phyloP scores from a whole-genome alignment of 2,329 filamentous ascomycete genomes.

The Metarhizium humberi region DNA sequence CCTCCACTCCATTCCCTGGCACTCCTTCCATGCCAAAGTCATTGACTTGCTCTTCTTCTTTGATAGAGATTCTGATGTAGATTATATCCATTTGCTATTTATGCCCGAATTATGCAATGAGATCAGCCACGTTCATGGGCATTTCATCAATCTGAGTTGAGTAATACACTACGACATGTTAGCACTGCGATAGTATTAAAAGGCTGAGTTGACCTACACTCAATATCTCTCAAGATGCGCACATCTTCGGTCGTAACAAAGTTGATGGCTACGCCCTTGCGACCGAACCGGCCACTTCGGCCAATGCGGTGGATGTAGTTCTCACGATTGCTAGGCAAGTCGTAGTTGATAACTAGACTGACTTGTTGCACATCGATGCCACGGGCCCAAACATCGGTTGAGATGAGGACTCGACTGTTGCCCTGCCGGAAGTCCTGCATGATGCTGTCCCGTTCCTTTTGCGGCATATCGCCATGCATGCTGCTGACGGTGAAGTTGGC shows the following conservation, averaged over 20 bases:
- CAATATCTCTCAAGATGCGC: constrained; percentile 92
- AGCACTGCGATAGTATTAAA: constrained; percentile 15
- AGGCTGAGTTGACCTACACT: constrained; percentile 49
- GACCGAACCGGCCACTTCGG: constrained; percentile 86
- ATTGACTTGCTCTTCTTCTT: background rate
- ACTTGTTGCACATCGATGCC: constrained; percentile 99
- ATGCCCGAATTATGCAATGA: constrained; percentile 35
- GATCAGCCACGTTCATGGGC: constrained; percentile 84
- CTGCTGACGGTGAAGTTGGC: constrained; percentile 97
- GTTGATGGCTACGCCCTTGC: constrained; percentile 99
- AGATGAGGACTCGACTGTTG: constrained; percentile 91
- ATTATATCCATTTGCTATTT: background rate
- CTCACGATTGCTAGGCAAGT: constrained; percentile 94
- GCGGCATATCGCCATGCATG: constrained; percentile 99
- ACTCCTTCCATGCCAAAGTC: background rate
- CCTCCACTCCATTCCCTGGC: constrained; percentile 7
- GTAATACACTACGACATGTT: constrained; percentile 62
- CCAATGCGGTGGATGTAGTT: constrained; percentile 99
- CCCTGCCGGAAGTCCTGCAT: constrained; percentile 99
- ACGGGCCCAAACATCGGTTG: constrained; percentile 94
- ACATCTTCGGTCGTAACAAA: constrained; percentile 98
- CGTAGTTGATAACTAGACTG: constrained; percentile 97
- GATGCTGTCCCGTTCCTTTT: constrained; percentile 95
- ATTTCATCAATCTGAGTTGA: constrained; percentile 97
- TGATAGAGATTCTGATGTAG: background rate